Base-by-base conservation (phyloP, 139 green algal genomes). In the Chlamydomonas applanata region DNA sequence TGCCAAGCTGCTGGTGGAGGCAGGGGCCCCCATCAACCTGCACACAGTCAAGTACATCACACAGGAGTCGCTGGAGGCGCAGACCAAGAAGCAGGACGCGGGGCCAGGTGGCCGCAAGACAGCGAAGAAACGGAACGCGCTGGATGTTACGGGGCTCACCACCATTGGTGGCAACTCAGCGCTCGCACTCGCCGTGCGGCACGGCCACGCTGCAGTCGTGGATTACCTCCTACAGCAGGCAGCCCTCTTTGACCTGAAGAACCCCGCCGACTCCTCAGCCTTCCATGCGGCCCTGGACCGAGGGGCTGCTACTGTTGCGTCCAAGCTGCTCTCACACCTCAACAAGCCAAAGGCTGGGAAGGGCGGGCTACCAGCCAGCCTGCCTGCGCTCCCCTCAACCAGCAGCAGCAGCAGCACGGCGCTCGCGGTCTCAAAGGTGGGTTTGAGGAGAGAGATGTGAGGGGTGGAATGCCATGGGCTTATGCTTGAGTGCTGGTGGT, bases 41-140 rank as follows among this genome's bases (percentile, higher is more conserved):
- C 77, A 82, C 63, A 82, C 77, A 22, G 76, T 82, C n/a, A 82
- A 82, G 64, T 82, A 82, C 71, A 74, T 82, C 19, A 40, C 52
- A 3, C 77, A 82, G 77, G 77, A 82, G 71, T 59, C 65, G n/a
- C 54, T 82, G 30, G 77, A 82, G 34, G 77, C 64, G 13, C 67
- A 73, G 67, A 73, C 67, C 46, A 75, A 75, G 53, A 66, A 66
- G 54, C 69, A 66, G 17, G 69, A 66, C 11, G 33, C 69, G 13
- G 54, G 69, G 20, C 2, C 53, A 24, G 33, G 69, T 20, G 76
- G 70, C 27, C 36, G 62, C 29, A 78, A 78, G 56, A 69, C 65
- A 30, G 67, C 68, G 40, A 59, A 56, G 22, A 69, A 62, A 13
- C 59, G 33, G 14, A 57, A 75, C 57, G 64, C 67, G 52, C 65